Base-by-base conservation (phyloP, 495 filamentous ascomycete genomes). In the Annulohypoxylon maeteangense region DNA sequence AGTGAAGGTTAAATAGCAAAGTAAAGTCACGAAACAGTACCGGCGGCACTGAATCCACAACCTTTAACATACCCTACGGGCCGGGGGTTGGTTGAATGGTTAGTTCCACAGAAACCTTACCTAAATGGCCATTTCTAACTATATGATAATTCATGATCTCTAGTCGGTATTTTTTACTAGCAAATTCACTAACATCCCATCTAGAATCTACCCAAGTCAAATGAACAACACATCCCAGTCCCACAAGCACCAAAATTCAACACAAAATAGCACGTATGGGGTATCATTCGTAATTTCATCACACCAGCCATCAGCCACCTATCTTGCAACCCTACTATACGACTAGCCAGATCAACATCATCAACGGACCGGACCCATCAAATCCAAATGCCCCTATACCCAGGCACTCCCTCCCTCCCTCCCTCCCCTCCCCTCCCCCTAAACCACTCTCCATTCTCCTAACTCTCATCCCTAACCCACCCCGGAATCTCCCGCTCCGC, bases 271-370 rank as follows among this genome's bases (percentile, higher is more conserved):
- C 34, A 36, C 27, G 29, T 7, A 54, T 20, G 32, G 68, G 68
- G 68, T 71, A 71, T 71, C 68, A 71, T 71, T 71, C 68, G 59
- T 71, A 50, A 67, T 31, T 38, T 63, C 62, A 38, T 60, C 42
- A 60, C 36, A 22, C 55, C 48, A n/a, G 38, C 23, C 27, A n/a
- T 25, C 34, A 31, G 32, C 18, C 27, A 45, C 22, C 10, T 42
- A 53, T 50, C n/a, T 29, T 11, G 18, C 36, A 31, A 16, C 34
- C 42, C 60, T 63, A 29, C 31, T 51, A 23, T 51, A 23, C 7
- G 12, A 20, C 40, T 20, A 20, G 3, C 40, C 40, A 44, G 40
- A 44, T 16, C 5, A 8, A 8, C 20, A 44, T 44, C 5, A 1
- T 44, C 16, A 4, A 20, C 20, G 6, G 40, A 44, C 40, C 5